Evolutionary conservation across 257 asterid species (phyloP).

Genomic region (Prunella vulgaris): DNA sequence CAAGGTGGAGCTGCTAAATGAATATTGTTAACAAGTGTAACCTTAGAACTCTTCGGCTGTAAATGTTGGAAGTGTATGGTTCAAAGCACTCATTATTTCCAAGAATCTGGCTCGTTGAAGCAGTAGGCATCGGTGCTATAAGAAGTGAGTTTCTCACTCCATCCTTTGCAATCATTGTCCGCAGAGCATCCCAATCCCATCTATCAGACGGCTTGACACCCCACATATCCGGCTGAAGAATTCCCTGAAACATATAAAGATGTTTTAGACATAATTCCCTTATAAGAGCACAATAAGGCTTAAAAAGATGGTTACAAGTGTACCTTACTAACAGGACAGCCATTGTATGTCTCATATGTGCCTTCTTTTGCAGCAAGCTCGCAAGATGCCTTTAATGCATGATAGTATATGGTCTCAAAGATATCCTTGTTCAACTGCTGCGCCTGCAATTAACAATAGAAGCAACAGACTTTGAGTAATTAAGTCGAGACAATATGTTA

Average conservation of each 20-base stretch:
- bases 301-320: background rate
- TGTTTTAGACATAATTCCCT: background rate
- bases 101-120: slow-evolving; percentile 98
- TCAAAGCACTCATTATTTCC: slow-evolving; percentile 98
- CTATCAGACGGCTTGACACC: slow-evolving; percentile 68
- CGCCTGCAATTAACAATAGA: slow-evolving; percentile 49
- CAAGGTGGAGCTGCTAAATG: background rate
- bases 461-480: background rate
- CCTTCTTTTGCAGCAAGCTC: slow-evolving; percentile 77
- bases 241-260: slow-evolving; percentile 48
- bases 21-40: slow-evolving; percentile 1
- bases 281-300: background rate
- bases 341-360: slow-evolving; percentile 73
- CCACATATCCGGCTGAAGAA: slow-evolving; percentile 98
- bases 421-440: slow-evolving; percentile 90
- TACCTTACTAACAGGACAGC: slow-evolving; percentile 97
- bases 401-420: slow-evolving; percentile 92
- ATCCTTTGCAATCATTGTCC: slow-evolving; percentile 48
- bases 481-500: background rate
- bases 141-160: slow-evolving; percentile 94
- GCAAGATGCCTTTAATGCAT: slow-evolving; percentile 84
- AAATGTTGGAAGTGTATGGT: slow-evolving; percentile 92
- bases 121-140: slow-evolving; percentile 98
- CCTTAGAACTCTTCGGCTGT: slow-evolving; percentile 95
- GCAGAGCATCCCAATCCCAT: slow-evolving; percentile 90